These are phyloP conservation scores for Zygoascus meyerae DNA, from an alignment of 1,139 yeast species.

Conservation along the genomic window DNA sequence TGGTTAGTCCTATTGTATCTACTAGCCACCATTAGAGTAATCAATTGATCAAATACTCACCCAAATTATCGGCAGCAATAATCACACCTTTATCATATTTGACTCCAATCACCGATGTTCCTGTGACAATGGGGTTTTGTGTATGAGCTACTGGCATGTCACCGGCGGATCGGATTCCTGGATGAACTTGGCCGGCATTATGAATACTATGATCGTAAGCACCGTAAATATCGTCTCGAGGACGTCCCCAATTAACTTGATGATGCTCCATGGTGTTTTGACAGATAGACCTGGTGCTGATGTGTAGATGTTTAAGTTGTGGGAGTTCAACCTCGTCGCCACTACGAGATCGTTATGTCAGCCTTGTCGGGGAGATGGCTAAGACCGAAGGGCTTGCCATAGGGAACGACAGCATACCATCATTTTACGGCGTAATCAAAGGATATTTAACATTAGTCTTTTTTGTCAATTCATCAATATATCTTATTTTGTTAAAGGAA, in stretches of 20 bases:
- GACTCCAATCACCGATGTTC: slow-evolving; percentile 89
- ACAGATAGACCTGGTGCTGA: background rate
- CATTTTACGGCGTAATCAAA: too few relatives aligned
- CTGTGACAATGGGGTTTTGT: slow-evolving; percentile 92
- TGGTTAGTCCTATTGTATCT: background rate
- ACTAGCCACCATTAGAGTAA: background rate
- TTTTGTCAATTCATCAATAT: too few relatives aligned
- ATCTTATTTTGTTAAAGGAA: too few relatives aligned
- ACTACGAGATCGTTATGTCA: too few relatives aligned
- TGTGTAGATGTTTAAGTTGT: background rate
- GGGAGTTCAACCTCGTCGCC: background rate
- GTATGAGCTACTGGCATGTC: slow-evolving; percentile 73
- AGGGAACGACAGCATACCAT: too few relatives aligned
- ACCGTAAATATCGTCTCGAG: slow-evolving; percentile 76
- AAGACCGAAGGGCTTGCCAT: too few relatives aligned
- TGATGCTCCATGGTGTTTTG: slow-evolving; percentile 73
- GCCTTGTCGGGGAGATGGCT: too few relatives aligned
- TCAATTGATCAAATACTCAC: slow-evolving; percentile 29
- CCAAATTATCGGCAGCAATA: slow-evolving; percentile 92
- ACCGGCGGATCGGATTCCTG: background rate
- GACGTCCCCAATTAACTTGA: slow-evolving; percentile 95
- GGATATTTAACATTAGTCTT: too few relatives aligned
- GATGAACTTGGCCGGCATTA: slow-evolving; percentile 38
- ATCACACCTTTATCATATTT: slow-evolving; percentile 87
- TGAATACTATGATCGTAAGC: slow-evolving; percentile 69